Conservation (phyloP, 495 filamentous ascomycete genomes). For the Evernia prunastri region DNA sequence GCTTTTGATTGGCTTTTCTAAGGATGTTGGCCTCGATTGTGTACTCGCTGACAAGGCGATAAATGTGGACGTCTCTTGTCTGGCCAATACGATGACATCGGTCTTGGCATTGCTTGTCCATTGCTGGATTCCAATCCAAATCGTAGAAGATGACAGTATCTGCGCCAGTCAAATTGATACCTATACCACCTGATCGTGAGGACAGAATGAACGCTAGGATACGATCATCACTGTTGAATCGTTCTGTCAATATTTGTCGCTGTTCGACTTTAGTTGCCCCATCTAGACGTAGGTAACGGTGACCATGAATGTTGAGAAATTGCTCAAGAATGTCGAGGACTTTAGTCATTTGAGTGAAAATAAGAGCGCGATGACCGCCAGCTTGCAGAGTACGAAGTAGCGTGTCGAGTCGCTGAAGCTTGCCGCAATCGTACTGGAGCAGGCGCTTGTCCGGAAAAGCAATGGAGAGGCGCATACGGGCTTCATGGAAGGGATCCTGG, state of each 20-base stretch:
- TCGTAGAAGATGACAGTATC: slow-evolving; percentile 99
- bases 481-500: slow-evolving; percentile 87
- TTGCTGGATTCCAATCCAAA: slow-evolving; percentile 98
- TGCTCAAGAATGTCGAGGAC: slow-evolving; percentile 96
- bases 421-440: slow-evolving; percentile 96
- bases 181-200: slow-evolving; percentile 87
- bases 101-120: slow-evolving; percentile 99
- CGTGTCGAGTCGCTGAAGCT: slow-evolving; percentile 83
- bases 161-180: slow-evolving; percentile 93
- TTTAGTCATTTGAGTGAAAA: slow-evolving; percentile 99
- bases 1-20: slow-evolving; percentile 92
- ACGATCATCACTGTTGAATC: slow-evolving; percentile 90
- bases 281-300: slow-evolving; percentile 93
- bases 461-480: slow-evolving; percentile 85
- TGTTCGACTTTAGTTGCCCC: slow-evolving; percentile 92
- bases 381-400: slow-evolving; percentile 82
- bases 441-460: slow-evolving; percentile 95
- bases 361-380: slow-evolving; percentile 85
- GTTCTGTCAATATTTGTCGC: slow-evolving; percentile 89
- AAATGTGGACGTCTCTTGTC: slow-evolving; percentile 96
- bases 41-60: slow-evolving; percentile 92
- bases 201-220: slow-evolving; percentile 95
- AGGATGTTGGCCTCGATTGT: slow-evolving; percentile 99
- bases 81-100: slow-evolving; percentile 97
- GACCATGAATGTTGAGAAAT: slow-evolving; percentile 95